phyloP scores from a whole-genome alignment of 257 asterid species.

The Misopates orontium region DNA sequence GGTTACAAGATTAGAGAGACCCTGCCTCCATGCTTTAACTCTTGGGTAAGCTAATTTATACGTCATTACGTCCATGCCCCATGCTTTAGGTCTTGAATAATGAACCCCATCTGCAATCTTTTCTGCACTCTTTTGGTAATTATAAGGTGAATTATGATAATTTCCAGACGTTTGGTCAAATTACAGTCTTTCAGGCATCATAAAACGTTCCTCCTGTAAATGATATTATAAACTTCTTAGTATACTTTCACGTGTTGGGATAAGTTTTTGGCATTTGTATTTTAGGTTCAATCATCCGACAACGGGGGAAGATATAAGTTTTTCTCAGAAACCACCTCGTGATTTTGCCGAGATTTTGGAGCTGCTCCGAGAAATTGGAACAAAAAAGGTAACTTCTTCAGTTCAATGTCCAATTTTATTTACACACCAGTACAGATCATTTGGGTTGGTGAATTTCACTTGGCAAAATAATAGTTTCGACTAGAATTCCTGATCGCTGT shows the following conservation, averaged over 20 bases:
- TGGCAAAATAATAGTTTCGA: neutral
- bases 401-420: neutral
- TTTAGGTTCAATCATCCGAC: constrained; percentile 77
- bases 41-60: constrained; percentile 50
- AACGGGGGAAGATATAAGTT: constrained; percentile 57
- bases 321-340: constrained; percentile 72
- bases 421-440: neutral
- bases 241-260: neutral
- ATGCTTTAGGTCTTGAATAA: constrained; percentile 1
- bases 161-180: no score
- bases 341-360: constrained; percentile 72
- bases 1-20: constrained; percentile 65
- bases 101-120: neutral
- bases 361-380: constrained; percentile 54
- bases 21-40: constrained; percentile 86
- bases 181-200: no score
- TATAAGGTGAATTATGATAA: neutral
- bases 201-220: no score
- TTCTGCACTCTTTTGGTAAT: neutral
- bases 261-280: constrained; percentile 5
- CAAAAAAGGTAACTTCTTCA: constrained; percentile 47
- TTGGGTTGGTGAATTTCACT: neutral
- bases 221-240: neutral
- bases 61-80: neutral
- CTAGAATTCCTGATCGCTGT: no score